Evolutionary conservation across 345 rosid species (phyloP).

Genomic region (Arabis hirsuta): DNA sequence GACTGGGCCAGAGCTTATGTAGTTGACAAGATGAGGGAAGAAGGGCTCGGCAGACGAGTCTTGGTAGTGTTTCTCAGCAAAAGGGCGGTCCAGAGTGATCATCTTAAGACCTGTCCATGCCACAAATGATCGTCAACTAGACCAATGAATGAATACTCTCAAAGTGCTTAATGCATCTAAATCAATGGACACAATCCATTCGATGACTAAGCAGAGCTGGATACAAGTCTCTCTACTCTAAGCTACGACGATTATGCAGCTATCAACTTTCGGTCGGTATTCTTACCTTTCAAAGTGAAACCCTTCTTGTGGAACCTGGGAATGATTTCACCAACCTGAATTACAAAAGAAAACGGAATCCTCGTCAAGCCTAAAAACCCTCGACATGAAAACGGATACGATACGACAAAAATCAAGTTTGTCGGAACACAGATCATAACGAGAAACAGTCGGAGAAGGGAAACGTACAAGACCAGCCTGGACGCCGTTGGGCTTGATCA

Average conservation of each 20-base stretch:
- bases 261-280: too few species aligned
- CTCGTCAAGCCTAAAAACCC: background rate
- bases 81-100: constrained; percentile 61
- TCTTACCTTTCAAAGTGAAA: constrained; percentile 78
- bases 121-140: background rate
- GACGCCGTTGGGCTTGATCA: constrained; percentile 98
- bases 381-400: too few species aligned
- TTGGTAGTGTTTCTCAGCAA: constrained; percentile 87
- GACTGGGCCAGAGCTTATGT: constrained; percentile 94
- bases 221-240: too few species aligned
- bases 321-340: constrained; percentile 88
- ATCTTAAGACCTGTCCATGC: constrained; percentile 67
- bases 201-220: too few species aligned
- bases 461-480: constrained; percentile 79
- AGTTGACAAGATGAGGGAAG: constrained; percentile 83
- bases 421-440: too few species aligned
- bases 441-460: background rate
- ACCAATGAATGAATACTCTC: too few species aligned
- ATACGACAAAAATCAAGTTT: too few species aligned
- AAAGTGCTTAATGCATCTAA: too few species aligned
- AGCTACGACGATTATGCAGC: too few species aligned
- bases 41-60: constrained; percentile 85
- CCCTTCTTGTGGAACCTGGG: constrained; percentile 94
- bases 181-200: too few species aligned
- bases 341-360: background rate